phyloP scores from a whole-genome alignment of 257 asterid species.

The Solanum rostratum region DNA sequence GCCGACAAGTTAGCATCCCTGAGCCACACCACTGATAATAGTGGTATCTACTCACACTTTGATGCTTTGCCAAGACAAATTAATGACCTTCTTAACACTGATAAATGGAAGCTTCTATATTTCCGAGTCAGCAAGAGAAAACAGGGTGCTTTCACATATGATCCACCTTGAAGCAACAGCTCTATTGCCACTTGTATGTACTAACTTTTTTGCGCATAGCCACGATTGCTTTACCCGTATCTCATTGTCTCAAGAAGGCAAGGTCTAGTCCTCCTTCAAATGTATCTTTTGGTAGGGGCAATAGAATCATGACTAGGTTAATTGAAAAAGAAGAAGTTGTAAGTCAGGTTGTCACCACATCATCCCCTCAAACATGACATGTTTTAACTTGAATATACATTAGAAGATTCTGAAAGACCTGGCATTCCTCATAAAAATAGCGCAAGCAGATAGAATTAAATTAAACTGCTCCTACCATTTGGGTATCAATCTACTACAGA shows the following conservation, averaged over 20 bases:
- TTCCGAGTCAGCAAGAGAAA: neutral
- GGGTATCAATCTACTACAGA: neutral
- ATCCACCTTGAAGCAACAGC: neutral
- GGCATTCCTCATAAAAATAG: neutral
- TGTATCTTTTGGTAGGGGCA: neutral
- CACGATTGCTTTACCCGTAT: neutral
- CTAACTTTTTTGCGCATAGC: neutral
- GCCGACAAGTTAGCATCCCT: neutral
- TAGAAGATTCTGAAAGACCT: neutral
- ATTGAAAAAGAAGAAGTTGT: neutral
- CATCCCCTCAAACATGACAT: neutral
- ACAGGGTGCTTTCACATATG: neutral
- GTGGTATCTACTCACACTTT: neutral
- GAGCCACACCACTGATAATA: neutral
- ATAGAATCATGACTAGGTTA: neutral
- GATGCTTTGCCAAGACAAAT: neutral
- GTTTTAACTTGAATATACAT: neutral
- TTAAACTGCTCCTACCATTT: neutral
- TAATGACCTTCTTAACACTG: neutral
- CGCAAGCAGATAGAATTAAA: neutral
- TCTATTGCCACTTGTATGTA: neutral
- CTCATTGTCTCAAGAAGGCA: neutral
- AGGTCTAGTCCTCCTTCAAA: neutral
- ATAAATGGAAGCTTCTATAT: neutral
- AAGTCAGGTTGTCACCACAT: neutral